Percentiles rank a stretch among this genome's conserved stretches.
phyloP scores from a whole-genome alignment of 2,329 filamentous ascomycete species.

The Colletotrichum higginsianum region DNA sequence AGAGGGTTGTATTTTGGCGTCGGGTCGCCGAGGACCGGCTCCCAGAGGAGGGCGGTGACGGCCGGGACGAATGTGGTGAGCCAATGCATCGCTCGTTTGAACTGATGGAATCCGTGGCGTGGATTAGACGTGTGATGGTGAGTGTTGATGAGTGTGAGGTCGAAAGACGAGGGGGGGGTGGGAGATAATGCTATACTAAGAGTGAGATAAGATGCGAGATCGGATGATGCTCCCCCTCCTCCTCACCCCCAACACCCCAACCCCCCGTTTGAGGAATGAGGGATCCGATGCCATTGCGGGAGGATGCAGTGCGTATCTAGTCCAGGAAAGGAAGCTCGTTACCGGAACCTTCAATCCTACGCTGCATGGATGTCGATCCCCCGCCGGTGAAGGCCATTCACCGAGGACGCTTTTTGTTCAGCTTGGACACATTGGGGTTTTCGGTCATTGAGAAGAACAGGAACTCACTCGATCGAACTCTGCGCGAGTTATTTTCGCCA shows the following conservation, averaged over 20 bases:
- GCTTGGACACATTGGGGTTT: too few relatives aligned
- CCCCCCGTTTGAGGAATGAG: slow-evolving; percentile 28
- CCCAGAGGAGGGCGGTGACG: slow-evolving; percentile 15
- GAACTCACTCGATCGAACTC: too few relatives aligned
- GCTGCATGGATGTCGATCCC: slow-evolving; percentile 37
- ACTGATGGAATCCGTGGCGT: not conserved
- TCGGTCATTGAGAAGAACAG: too few relatives aligned
- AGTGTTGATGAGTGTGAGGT: not conserved
- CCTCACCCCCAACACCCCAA: not conserved
- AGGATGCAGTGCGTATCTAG: slow-evolving; percentile 22
- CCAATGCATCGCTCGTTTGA: slow-evolving; percentile 30
- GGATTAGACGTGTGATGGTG: not conserved
- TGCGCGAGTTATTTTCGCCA: too few relatives aligned
- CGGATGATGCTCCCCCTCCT: slow-evolving; percentile 25
- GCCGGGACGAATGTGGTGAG: slow-evolving; percentile 21
- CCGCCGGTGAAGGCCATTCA: slow-evolving; percentile 22
- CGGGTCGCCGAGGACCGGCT: slow-evolving; percentile 10
- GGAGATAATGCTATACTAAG: not conserved
- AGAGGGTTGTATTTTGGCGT: slow-evolving; percentile 53
- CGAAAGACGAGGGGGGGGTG: not conserved
- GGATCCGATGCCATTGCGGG: not conserved
- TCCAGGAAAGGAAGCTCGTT: slow-evolving; percentile 37
- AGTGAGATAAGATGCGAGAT: slow-evolving; percentile 28
- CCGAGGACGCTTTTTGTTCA: not conserved
- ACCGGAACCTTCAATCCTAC: slow-evolving; percentile 24